Evolutionary conservation across 148 eudicot genomes (phyloP).

Genomic region (Cornus suecica): DNA sequence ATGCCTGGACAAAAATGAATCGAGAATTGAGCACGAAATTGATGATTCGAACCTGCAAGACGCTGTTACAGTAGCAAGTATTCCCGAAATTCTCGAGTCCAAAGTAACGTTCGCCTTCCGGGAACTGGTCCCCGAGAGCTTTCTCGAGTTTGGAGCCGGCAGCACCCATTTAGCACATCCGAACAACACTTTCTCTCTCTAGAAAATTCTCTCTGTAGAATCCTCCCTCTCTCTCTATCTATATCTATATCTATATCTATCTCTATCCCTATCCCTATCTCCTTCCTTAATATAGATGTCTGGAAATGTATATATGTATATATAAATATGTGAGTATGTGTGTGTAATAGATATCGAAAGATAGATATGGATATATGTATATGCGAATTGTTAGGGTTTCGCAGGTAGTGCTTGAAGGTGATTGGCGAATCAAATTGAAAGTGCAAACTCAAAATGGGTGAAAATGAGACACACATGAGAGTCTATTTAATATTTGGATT

Average conservation of each 20-base stretch:
- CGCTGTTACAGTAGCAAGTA: constrained; percentile 82
- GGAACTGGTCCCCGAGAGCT: constrained; percentile 81
- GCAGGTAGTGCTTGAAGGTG: not conserved
- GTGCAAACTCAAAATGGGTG: not conserved
- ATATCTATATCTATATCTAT: too few species aligned
- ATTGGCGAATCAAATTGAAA: not conserved
- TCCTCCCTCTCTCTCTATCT: not conserved
- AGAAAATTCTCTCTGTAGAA: not conserved
- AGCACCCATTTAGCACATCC: constrained; percentile 51
- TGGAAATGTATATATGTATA: not conserved
- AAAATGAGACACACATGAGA: not conserved
- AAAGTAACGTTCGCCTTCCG: constrained; percentile 78
- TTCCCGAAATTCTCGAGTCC: constrained; percentile 81
- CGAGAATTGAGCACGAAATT: not conserved
- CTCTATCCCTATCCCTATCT: too few species aligned
- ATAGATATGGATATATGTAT: too few species aligned
- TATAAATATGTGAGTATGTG: too few species aligned
- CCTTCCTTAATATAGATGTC: too few species aligned
- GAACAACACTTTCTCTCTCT: constrained; percentile 14
- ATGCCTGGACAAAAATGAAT: not conserved
- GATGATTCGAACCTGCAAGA: constrained; percentile 50
- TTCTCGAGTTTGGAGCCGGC: constrained; percentile 81
- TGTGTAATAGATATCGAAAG: too few species aligned
- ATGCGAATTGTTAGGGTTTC: not conserved
- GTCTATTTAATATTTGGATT: too few species aligned